Evolutionary conservation across 176 grass and related monocot species (phyloP).

Genomic region (Tuctoria greenei): DNA sequence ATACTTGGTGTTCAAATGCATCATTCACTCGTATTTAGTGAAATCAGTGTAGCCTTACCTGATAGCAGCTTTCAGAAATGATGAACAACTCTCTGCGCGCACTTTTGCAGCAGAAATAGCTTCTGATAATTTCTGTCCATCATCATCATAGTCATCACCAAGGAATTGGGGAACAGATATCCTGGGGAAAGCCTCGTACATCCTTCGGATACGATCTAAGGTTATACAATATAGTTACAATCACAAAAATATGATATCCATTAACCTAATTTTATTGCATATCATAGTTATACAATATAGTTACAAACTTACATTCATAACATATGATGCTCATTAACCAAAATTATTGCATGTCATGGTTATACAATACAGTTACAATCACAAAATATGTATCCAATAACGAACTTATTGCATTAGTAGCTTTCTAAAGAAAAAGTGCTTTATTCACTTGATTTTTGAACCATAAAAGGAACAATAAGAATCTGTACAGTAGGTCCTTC

Average conservation of each 20-base stretch:
- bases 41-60: slow-evolving; percentile 51
- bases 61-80: slow-evolving; percentile 85
- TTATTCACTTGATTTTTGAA: slow-evolving; percentile 29
- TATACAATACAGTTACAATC: slow-evolving; percentile 46
- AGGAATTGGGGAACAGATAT: slow-evolving; percentile 72
- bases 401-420: slow-evolving; percentile 1
- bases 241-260: slow-evolving; percentile 38
- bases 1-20: too few species aligned
- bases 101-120: slow-evolving; percentile 84
- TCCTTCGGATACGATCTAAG: slow-evolving; percentile 73
- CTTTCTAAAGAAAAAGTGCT: slow-evolving; percentile 7
- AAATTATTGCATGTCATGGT: slow-evolving; percentile 6
- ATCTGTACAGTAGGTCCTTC: slow-evolving; percentile 3
- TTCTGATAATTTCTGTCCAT: slow-evolving; percentile 83
- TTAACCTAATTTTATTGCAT: slow-evolving; percentile 13
- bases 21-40: slow-evolving; percentile 22
- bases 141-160: slow-evolving; percentile 75
- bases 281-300: slow-evolving; percentile 38
- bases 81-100: slow-evolving; percentile 81
- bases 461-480: slow-evolving; percentile 1
- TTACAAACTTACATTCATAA: slow-evolving; percentile 55
- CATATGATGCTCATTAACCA: slow-evolving; percentile 16
- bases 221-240: slow-evolving; percentile 54
- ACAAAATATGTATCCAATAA: slow-evolving; percentile 30
- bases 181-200: slow-evolving; percentile 86